Evolutionary conservation across 208 protist genomes (phyloP).

Genomic region (Acanthamoeba healyi): DNA sequence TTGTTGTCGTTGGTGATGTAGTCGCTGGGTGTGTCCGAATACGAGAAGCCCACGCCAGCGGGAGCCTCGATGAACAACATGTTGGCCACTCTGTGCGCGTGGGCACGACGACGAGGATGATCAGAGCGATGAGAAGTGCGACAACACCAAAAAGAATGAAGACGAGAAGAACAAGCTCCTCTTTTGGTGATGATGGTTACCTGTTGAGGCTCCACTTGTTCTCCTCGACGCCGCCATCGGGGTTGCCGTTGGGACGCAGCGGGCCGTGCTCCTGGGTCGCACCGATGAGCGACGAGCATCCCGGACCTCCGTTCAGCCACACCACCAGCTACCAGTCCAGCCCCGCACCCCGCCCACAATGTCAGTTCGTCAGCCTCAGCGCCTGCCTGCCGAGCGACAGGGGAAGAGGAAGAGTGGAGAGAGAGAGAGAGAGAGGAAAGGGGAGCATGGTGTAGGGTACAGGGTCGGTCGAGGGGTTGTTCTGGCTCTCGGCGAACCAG

Average conservation of each 20-base stretch:
- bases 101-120: no score
- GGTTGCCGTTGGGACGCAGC: conserved; percentile 52
- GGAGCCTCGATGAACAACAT: neutral
- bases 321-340: neutral
- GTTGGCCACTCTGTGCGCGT: no score
- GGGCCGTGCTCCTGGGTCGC: conserved; percentile 81
- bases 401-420: neutral
- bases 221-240: conserved; percentile 63
- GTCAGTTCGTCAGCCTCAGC: no score
- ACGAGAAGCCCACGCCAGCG: conserved; percentile 79
- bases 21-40: conserved; percentile 19
- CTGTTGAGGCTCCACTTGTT: conserved; percentile 41
- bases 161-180: neutral
- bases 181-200: neutral
- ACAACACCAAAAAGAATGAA: no score
- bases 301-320: conserved; percentile 84
- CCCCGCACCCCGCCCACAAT: neutral
- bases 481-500: conserved; percentile 73
- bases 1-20: conserved; percentile 46
- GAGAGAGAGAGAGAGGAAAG: neutral
- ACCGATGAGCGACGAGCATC: conserved; percentile 77
- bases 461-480: conserved; percentile 56
- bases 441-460: neutral
- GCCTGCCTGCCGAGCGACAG: no score
- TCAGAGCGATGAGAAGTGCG: no score